A percentile compares a stretch with the other conserved stretches of the same genome.
Evolutionary conservation across 805 yeast genomes (phyloP).

Genomic region (Candida caryicola): DNA sequence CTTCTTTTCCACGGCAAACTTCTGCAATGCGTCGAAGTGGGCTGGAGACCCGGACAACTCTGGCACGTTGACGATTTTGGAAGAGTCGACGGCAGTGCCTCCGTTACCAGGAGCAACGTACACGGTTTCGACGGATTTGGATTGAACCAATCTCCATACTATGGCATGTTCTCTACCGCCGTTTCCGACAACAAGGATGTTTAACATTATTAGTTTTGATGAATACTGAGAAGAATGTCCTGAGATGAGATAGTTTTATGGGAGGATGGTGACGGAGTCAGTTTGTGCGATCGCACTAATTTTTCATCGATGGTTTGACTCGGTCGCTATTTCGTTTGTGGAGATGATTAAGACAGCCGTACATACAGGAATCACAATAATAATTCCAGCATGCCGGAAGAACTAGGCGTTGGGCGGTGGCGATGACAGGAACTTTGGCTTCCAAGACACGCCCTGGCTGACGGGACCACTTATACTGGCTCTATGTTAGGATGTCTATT

Average conservation of each 20-base stretch:
- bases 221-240: not conserved
- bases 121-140: slow-evolving; percentile 65
- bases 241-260: not conserved
- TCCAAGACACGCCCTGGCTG: too few relatives aligned
- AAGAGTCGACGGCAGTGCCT: slow-evolving; percentile 60
- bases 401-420: too few relatives aligned
- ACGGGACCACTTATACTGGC: too few relatives aligned
- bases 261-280: not conserved
- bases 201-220: slow-evolving; percentile 25
- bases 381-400: too few relatives aligned
- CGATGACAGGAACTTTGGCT: too few relatives aligned
- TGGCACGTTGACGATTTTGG: slow-evolving; percentile 66
- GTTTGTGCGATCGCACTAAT: slow-evolving; percentile 1
- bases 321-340: too few relatives aligned
- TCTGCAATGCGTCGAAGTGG: slow-evolving; percentile 68
- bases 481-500: too few relatives aligned
- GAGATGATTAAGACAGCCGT: too few relatives aligned
- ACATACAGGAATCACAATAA: too few relatives aligned
- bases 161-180: slow-evolving; percentile 99
- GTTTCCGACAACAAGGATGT: slow-evolving; percentile 85
- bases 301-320: too few relatives aligned
- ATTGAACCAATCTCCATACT: slow-evolving; percentile 85
- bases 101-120: slow-evolving; percentile 98
- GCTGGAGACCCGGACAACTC: slow-evolving; percentile 57
- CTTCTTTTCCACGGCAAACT: slow-evolving; percentile 67